A percentile compares a stretch with the other conserved stretches of the same genome.
phyloP scores from a whole-genome alignment of 805 yeast species.

The Zygoascus biomembranicola region DNA sequence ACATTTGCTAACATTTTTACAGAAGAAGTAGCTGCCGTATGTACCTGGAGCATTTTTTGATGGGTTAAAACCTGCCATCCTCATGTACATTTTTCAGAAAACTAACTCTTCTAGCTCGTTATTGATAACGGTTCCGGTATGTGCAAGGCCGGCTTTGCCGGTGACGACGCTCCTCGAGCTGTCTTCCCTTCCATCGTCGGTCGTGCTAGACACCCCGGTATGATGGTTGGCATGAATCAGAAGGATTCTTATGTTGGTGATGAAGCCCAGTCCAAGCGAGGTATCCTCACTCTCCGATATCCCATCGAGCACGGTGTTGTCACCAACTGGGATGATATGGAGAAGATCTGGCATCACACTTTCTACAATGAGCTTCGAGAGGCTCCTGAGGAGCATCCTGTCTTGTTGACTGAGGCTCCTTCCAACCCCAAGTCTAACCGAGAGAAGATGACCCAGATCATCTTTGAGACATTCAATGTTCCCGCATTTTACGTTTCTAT shows the following conservation, averaged over 20 bases:
- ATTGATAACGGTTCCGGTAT: conserved; percentile 99
- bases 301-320: conserved; percentile 99
- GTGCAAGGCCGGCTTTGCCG: conserved; percentile 99
- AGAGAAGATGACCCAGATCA: conserved; percentile 99
- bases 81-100: conserved; percentile 2
- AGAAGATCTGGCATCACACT: conserved; percentile 99
- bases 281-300: conserved; percentile 96
- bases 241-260: conserved; percentile 99
- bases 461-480: conserved; percentile 98
- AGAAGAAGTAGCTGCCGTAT: background rate
- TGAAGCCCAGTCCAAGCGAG: conserved; percentile 99
- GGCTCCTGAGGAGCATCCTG: conserved; percentile 99
- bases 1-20: background rate
- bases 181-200: conserved; percentile 99
- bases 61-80: background rate
- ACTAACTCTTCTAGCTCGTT: conserved; percentile 38
- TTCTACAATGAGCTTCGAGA: conserved; percentile 99
- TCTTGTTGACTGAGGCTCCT: conserved; percentile 98
- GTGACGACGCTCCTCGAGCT: conserved; percentile 99
- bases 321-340: conserved; percentile 99
- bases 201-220: conserved; percentile 99
- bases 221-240: conserved; percentile 99
- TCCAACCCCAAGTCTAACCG: conserved; percentile 99
- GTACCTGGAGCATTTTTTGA: background rate
- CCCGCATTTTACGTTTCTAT: conserved; percentile 99